Evolutionary conservation across 2,329 filamentous ascomycete species (phyloP).

Genomic region (Biscogniauxia sp.): DNA sequence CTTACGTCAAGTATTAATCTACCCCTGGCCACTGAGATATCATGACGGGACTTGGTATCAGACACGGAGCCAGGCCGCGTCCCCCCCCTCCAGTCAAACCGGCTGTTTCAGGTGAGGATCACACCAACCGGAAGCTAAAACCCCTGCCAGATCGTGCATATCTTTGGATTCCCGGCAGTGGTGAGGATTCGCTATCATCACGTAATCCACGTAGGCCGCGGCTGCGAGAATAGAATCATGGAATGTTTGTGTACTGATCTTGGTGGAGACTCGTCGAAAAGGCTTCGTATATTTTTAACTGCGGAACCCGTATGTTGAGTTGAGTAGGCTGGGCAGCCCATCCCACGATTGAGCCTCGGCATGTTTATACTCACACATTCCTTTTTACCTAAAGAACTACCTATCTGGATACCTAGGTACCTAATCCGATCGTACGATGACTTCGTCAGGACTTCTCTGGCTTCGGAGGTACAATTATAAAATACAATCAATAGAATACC

Average conservation of each 20-base stretch:
- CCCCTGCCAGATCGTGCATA: not conserved
- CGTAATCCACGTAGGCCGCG: not conserved
- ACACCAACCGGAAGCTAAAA: not conserved
- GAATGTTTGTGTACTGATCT: not conserved
- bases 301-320: not conserved
- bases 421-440: not conserved
- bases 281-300: not conserved
- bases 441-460: not conserved
- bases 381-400: too few relatives aligned
- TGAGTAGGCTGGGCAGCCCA: not conserved
- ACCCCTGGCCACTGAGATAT: not conserved
- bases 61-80: not conserved
- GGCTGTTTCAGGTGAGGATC: not conserved
- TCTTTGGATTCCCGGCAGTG: not conserved
- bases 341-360: not conserved
- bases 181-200: not conserved
- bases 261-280: not conserved
- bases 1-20: too few relatives aligned
- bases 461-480: not conserved
- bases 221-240: not conserved
- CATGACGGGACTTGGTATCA: not conserved
- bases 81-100: not conserved
- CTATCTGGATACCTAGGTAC: too few relatives aligned
- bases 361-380: not conserved
- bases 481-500: not conserved